Conservation (phyloP, 495 filamentous ascomycete genomes). For the Parathielavia appendiculata region DNA sequence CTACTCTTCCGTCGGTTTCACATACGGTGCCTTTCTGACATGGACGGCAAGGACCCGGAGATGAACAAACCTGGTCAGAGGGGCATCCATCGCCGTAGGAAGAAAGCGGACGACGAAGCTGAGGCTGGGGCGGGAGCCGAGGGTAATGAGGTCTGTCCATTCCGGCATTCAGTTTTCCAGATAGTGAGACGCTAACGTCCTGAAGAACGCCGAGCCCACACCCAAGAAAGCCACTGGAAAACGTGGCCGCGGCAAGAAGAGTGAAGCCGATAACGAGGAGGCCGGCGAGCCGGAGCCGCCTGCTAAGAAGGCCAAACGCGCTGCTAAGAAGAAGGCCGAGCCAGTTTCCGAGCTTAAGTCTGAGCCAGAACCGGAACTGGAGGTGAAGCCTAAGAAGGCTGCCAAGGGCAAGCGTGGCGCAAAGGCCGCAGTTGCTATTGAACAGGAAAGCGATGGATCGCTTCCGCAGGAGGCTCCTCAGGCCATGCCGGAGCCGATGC, state of each 20-base stretch:
- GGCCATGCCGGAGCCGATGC: slow-evolving; percentile 24
- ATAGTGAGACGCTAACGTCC: background rate
- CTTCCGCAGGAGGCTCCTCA: slow-evolving; percentile 31
- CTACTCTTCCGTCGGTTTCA: background rate
- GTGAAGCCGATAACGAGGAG: slow-evolving; percentile 24
- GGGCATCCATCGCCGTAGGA: slow-evolving; percentile 49
- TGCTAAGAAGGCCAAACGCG: slow-evolving; percentile 24
- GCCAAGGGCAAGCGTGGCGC: slow-evolving; percentile 19
- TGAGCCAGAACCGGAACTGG: slow-evolving; percentile 26
- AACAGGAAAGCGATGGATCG: slow-evolving; percentile 21
- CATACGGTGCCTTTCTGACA: slow-evolving; percentile 19
- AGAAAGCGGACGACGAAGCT: slow-evolving; percentile 27
- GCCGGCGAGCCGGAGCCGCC: slow-evolving; percentile 23
- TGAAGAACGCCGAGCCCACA: slow-evolving; percentile 25
- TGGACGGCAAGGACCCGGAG: slow-evolving; percentile 53
- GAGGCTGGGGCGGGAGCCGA: slow-evolving; percentile 27
- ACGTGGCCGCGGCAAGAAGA: slow-evolving; percentile 35
- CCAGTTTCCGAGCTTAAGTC: slow-evolving; percentile 20
- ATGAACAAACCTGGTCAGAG: slow-evolving; percentile 60
- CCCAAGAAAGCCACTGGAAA: slow-evolving; percentile 30
- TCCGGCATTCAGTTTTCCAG: background rate
- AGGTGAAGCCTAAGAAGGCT: slow-evolving; percentile 28
- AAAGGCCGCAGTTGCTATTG: slow-evolving; percentile 28
- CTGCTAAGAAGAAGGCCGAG: slow-evolving; percentile 24
- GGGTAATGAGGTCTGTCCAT: slow-evolving; percentile 26